A percentile compares a stretch with the other conserved stretches of the same genome.
Evolutionary conservation across 768 basidiomycete genomes (phyloP).

Genomic region (Suillus alpinus): DNA sequence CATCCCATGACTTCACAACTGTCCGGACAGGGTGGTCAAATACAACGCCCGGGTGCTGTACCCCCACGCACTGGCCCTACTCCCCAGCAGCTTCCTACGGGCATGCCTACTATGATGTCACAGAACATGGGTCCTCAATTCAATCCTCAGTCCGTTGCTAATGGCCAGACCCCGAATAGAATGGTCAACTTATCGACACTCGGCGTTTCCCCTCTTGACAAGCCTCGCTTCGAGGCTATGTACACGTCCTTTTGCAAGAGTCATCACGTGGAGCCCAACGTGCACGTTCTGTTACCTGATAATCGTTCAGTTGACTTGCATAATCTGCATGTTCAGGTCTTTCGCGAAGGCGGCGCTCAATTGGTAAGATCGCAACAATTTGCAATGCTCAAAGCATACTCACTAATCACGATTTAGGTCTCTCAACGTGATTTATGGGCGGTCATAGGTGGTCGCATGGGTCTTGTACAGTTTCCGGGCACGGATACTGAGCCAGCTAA

Average conservation of each 20-base stretch:
- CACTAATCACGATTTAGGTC: slow-evolving; percentile 38
- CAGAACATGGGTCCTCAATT: slow-evolving; percentile 32
- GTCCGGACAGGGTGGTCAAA: slow-evolving; percentile 30
- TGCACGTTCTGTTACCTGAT: slow-evolving; percentile 46
- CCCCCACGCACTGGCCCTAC: slow-evolving; percentile 39
- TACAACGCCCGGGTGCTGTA: slow-evolving; percentile 25
- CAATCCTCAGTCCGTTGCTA: slow-evolving; percentile 7
- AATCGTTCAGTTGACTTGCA: slow-evolving; percentile 58
- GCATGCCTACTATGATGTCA: slow-evolving; percentile 31
- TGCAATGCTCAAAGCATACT: slow-evolving; percentile 5
- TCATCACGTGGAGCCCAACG: slow-evolving; percentile 39
- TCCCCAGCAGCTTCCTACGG: slow-evolving; percentile 33
- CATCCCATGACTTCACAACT: slow-evolving; percentile 27
- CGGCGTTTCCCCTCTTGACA: slow-evolving; percentile 42
- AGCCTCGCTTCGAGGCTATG: slow-evolving; percentile 47
- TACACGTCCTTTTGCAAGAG: slow-evolving; percentile 48
- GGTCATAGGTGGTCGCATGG: slow-evolving; percentile 65
- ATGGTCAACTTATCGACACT: slow-evolving; percentile 7
- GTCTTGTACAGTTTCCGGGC: slow-evolving; percentile 62
- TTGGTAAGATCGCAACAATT: slow-evolving; percentile 37
- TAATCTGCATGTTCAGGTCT: slow-evolving; percentile 55
- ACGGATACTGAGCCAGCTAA: slow-evolving; percentile 58
- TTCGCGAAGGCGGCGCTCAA: slow-evolving; percentile 51
- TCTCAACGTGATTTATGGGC: slow-evolving; percentile 57
- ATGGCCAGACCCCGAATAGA: slow-evolving; percentile 22